phyloP scores from a whole-genome alignment of 495 filamentous ascomycete species.

The Trichoderma asperelloides region DNA sequence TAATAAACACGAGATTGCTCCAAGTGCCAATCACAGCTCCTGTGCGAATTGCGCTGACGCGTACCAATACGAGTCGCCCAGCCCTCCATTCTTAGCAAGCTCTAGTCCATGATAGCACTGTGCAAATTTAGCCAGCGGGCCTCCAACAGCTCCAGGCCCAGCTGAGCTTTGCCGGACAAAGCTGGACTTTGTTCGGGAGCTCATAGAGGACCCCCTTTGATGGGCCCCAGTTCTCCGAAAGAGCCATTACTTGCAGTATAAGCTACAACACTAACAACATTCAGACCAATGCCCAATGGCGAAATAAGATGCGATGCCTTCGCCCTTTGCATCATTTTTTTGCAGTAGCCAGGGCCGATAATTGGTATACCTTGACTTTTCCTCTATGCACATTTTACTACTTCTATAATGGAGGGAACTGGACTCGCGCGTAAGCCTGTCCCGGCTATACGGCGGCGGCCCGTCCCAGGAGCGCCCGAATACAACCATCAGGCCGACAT shows the following conservation, averaged over 20 bases:
- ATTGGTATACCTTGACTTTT: too few species aligned
- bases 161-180: background rate
- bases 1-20: background rate
- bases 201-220: background rate
- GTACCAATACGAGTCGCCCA: constrained; percentile 1
- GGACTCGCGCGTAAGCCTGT: constrained; percentile 1
- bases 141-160: background rate
- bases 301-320: background rate
- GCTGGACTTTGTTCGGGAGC: too few species aligned
- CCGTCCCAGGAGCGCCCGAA: background rate
- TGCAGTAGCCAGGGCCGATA: background rate
- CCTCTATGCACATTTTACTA: background rate
- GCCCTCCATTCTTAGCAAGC: background rate
- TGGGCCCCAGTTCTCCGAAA: background rate
- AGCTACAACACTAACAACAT: background rate
- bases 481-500: background rate
- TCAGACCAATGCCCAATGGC: background rate
- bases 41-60: background rate
- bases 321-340: background rate
- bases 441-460: background rate
- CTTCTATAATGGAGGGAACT: background rate
- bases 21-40: background rate
- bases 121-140: background rate
- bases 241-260: background rate
- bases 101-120: background rate